A percentile compares a stretch with the other conserved stretches of the same genome.
phyloP scores from a whole-genome alignment of 78 protist genomes.

The Protostelium mycophagum region DNA sequence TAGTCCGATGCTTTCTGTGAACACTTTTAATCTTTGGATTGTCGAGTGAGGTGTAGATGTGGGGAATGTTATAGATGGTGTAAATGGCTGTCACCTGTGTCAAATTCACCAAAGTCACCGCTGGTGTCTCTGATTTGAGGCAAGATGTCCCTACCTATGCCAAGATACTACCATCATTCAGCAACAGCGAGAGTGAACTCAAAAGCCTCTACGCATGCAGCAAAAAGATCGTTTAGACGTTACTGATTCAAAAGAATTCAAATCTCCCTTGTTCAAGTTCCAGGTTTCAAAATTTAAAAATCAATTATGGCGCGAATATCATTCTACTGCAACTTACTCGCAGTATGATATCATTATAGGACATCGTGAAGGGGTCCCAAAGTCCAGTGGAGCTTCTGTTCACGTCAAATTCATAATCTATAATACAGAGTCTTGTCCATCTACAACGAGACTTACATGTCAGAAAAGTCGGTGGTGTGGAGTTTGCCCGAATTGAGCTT shows the following conservation, averaged over 20 bases:
- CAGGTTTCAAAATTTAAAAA: no score
- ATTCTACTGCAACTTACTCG: neutral
- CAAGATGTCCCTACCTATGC: slow-evolving; percentile 33
- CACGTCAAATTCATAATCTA: no score
- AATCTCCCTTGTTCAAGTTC: no score
- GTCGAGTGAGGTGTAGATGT: neutral
- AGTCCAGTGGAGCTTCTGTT: slow-evolving; percentile 42
- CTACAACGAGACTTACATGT: no score
- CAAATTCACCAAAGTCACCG: slow-evolving; percentile 23
- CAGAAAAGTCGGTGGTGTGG: slow-evolving; percentile 49
- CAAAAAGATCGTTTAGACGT: no score
- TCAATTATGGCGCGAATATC: no score
- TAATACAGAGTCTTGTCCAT: no score
- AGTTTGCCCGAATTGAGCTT: slow-evolving; percentile 39
- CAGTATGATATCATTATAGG: slow-evolving; percentile 20
- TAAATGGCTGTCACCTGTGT: slow-evolving; percentile 10
- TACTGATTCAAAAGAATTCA: no score
- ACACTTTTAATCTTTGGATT: neutral
- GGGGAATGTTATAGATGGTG: neutral
- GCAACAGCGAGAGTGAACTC: no score
- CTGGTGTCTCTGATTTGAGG: slow-evolving; percentile 40
- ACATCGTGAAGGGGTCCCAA: slow-evolving; percentile 56
- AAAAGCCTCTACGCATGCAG: no score
- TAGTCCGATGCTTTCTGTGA: neutral
- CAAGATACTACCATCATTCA: slow-evolving; percentile 24